Evolutionary conservation across 306 rosid genomes (phyloP), one percentile per base, ranked within the genome.

Genomic region (Cucurbita pepo): DNA sequence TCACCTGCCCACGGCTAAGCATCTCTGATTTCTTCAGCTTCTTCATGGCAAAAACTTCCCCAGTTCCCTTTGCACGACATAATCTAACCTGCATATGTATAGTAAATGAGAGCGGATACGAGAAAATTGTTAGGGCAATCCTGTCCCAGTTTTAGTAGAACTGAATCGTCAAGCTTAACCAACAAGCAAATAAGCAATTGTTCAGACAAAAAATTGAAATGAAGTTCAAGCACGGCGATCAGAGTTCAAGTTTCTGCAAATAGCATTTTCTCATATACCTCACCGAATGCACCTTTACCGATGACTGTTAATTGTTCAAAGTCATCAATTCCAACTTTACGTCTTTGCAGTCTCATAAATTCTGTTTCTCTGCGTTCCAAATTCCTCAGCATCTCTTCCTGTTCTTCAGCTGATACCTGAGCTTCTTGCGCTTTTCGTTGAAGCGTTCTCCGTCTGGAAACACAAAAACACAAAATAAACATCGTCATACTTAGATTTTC

Each of bases 1-100:
- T 72, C 82, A 95, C 99, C 99, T 95, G 99, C 71, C 99, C 99
- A n/a, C 99, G 97, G 78, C 96, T 91, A 84, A 95, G 99, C 99
- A 95, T 95, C 66, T 95, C 99, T 44, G 91, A 95, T 75, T 95
- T 95, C 90, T 88, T 95, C 86, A 95, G 78, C 82, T 95, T 95
- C 91, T 95, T 95, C 99, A 88, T 88, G 56, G 97, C 99, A 66
- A 77, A 95, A 84, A 95, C 88, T 82, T 89, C 97, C 65, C 96
- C 91, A 0, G 93, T 89, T 71, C 69, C 73, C 81, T 87, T 89
- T 61, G 90, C 97, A 47, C 97, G 95, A 72, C 97, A 91, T 79
- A 95, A 70, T 79, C 96, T 79, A 59, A 95, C 99, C 99, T 95
- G 81, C 83, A 67, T 75, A 73, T 62, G 30, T 56, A 53, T 57